phyloP scores from a whole-genome alignment of 768 basidiomycete species.

The Boletus subparvulus region DNA sequence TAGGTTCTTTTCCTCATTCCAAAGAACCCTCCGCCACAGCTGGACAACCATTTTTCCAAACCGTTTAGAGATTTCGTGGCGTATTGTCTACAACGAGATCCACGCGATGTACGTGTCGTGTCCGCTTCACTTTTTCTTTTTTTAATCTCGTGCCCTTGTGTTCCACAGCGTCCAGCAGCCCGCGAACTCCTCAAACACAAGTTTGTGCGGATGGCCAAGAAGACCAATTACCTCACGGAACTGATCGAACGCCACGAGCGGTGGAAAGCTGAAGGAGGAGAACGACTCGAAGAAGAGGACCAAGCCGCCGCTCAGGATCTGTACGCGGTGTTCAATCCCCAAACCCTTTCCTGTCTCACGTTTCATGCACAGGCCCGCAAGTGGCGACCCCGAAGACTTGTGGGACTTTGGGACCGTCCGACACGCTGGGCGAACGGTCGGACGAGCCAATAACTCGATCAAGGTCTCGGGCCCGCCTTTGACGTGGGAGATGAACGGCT shows the following conservation, averaged over 20 bases:
- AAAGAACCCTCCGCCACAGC: slow-evolving; percentile 90
- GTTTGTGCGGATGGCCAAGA: slow-evolving; percentile 93
- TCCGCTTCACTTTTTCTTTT: neutral
- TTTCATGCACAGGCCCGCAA: slow-evolving; percentile 41
- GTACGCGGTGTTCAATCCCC: slow-evolving; percentile 41
- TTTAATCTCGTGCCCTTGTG: slow-evolving; percentile 2
- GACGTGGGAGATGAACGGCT: slow-evolving; percentile 78
- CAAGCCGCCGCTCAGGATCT: slow-evolving; percentile 57
- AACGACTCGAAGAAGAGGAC: slow-evolving; percentile 69
- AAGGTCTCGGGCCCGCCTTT: slow-evolving; percentile 65
- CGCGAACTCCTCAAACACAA: slow-evolving; percentile 94
- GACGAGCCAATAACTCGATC: slow-evolving; percentile 56
- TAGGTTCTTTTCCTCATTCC: slow-evolving; percentile 98
- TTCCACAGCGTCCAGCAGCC: slow-evolving; percentile 82
- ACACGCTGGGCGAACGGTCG: slow-evolving; percentile 68
- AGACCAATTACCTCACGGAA: slow-evolving; percentile 91
- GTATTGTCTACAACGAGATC: slow-evolving; percentile 91
- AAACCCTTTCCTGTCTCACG: neutral
- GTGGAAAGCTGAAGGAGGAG: slow-evolving; percentile 90
- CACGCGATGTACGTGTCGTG: slow-evolving; percentile 66
- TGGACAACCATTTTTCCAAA: slow-evolving; percentile 91
- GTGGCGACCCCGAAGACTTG: slow-evolving; percentile 72
- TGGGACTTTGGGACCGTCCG: slow-evolving; percentile 99
- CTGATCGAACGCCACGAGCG: slow-evolving; percentile 92
- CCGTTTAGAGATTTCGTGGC: slow-evolving; percentile 93